These are phyloP conservation scores for Zymoseptoria pseudotritici DNA, from an alignment of 2,329 filamentous ascomycete genomes.

Conservation along the genomic window DNA sequence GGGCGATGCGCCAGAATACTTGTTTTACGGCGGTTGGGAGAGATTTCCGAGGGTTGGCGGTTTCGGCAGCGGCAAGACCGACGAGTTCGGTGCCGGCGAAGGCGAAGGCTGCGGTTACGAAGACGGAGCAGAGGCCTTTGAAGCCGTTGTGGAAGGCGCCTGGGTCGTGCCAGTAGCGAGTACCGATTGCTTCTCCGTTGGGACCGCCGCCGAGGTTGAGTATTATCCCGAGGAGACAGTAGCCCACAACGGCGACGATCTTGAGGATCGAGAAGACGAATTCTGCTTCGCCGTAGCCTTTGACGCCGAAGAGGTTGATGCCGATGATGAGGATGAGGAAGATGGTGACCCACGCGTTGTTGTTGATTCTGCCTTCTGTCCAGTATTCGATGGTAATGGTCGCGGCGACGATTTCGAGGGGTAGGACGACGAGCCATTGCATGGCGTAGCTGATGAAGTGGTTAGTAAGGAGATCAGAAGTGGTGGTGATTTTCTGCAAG, in stretches of 20 bases:
- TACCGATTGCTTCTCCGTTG: conserved; percentile 49
- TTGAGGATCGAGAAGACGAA: conserved; percentile 32
- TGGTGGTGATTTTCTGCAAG: background rate
- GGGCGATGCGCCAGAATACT: conserved; percentile 30
- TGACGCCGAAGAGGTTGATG: conserved; percentile 30
- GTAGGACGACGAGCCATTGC: conserved; percentile 29
- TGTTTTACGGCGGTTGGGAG: conserved; percentile 29
- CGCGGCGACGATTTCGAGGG: conserved; percentile 29
- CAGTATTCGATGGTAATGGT: conserved; percentile 28
- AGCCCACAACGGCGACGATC: conserved; percentile 47
- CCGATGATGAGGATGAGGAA: conserved; percentile 26
- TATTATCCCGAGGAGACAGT: conserved; percentile 58
- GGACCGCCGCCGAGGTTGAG: conserved; percentile 55
- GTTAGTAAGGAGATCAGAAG: conserved; percentile 8
- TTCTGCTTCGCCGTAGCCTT: conserved; percentile 31
- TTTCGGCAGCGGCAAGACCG: conserved; percentile 49
- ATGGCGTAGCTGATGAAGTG: conserved; percentile 23
- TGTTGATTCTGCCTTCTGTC: conserved; percentile 23
- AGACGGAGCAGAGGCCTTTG: conserved; percentile 57
- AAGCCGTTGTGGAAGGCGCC: conserved; percentile 49
- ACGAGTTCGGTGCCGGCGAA: conserved; percentile 59
- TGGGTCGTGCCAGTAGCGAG: conserved; percentile 39
- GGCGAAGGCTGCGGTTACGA: conserved; percentile 57
- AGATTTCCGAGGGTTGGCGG: conserved; percentile 44
- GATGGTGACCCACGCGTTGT: conserved; percentile 28